Conservation (phyloP, 306 rosid species). For the Cucumis melo region DNA sequence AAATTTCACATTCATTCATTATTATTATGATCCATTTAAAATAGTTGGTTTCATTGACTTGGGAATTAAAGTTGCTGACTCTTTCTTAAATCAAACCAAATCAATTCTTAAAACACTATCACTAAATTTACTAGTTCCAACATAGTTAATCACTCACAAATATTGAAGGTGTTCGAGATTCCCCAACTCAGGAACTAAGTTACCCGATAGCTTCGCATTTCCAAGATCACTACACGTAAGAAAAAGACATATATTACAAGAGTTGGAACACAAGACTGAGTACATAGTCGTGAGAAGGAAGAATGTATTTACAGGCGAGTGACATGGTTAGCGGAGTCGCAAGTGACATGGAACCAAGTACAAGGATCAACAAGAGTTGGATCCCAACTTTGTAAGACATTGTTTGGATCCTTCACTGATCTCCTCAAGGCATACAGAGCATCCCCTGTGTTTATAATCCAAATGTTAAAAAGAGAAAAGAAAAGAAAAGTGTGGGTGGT, state of each 20-base stretch:
- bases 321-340: slow-evolving; percentile 47
- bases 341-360: slow-evolving; percentile 89
- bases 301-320: slow-evolving; percentile 41
- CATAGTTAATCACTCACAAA: slow-evolving; percentile 37
- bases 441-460: slow-evolving; percentile 54
- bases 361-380: slow-evolving; percentile 84
- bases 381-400: slow-evolving; percentile 76
- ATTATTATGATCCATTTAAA: neutral
- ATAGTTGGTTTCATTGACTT: neutral
- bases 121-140: neutral
- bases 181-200: slow-evolving; percentile 55
- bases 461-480: no score
- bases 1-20: neutral
- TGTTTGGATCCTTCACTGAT: slow-evolving; percentile 54
- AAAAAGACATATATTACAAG: neutral
- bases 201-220: slow-evolving; percentile 67
- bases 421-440: slow-evolving; percentile 70
- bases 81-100: neutral
- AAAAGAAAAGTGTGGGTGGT: neutral
- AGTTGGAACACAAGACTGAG: neutral
- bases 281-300: neutral
- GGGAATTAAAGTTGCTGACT: neutral
- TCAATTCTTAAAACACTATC: neutral
- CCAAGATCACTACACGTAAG: slow-evolving; percentile 59
- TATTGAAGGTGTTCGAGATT: slow-evolving; percentile 60